Percentiles rank a stretch among this genome's conserved stretches.
Evolutionary conservation across 805 yeast genomes (phyloP).

Genomic region (Starmerella sirachaensis): DNA sequence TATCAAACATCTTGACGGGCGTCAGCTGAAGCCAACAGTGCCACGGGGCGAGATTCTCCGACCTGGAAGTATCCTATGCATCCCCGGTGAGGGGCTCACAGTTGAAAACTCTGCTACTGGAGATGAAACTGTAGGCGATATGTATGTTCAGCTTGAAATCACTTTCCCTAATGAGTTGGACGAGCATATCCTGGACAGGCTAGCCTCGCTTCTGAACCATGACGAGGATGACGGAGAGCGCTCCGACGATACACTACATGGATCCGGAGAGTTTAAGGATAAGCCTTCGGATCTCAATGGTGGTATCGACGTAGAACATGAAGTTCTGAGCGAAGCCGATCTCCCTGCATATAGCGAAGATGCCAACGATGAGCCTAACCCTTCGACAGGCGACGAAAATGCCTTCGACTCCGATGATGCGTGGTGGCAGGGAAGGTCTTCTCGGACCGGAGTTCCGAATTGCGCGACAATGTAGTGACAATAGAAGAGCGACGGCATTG

Average conservation of each 20-base stretch:
- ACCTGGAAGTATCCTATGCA: constrained; percentile 18
- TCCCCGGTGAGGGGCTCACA: constrained; percentile 21
- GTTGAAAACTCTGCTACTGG: constrained; percentile 6
- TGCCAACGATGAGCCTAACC: constrained; percentile 13
- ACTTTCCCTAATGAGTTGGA: constrained; percentile 19
- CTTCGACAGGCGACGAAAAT: neutral
- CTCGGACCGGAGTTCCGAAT: too few species aligned
- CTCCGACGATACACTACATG: constrained; percentile 8
- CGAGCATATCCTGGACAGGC: constrained; percentile 13
- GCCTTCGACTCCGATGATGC: too few species aligned
- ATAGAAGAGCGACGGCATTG: too few species aligned
- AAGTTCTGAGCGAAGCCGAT: constrained; percentile 7
- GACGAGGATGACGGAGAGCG: constrained; percentile 8
- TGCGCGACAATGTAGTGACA: too few species aligned
- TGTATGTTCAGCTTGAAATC: constrained; percentile 18
- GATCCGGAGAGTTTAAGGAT: neutral
- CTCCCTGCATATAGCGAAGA: constrained; percentile 14
- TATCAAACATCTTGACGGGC: constrained; percentile 65
- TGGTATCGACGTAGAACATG: constrained; percentile 8
- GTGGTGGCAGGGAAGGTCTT: too few species aligned
- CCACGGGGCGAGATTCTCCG: constrained; percentile 61
- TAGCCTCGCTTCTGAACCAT: constrained; percentile 8
- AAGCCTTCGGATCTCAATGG: neutral
- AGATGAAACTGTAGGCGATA: constrained; percentile 14
- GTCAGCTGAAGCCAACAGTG: constrained; percentile 50